These are phyloP conservation scores for Thermoascus crustaceus DNA, from an alignment of 2,329 filamentous ascomycete species.

Conservation along the genomic window DNA sequence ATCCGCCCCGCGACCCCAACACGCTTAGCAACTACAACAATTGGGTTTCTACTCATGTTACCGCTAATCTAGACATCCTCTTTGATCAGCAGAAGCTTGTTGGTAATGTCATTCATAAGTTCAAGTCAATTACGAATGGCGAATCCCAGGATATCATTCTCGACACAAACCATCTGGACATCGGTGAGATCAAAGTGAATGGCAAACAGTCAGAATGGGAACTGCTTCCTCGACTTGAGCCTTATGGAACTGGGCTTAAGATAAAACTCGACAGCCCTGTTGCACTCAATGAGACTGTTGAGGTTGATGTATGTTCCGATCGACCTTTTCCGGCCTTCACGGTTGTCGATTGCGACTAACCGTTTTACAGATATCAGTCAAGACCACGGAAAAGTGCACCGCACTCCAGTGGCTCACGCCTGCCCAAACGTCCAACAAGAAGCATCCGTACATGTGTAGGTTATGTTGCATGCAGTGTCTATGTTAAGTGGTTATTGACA, in stretches of 20 bases:
- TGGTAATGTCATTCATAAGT: constrained; percentile 66
- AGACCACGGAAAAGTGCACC: constrained; percentile 81
- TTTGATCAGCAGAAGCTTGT: constrained; percentile 70
- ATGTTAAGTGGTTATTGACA: constrained; percentile 2
- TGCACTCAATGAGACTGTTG: constrained; percentile 39
- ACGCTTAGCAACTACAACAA: constrained; percentile 87
- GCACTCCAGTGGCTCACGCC: constrained; percentile 93
- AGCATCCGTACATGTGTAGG: constrained; percentile 83
- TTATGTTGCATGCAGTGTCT: constrained; percentile 1
- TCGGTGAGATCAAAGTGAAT: constrained; percentile 64
- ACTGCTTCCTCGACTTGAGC: constrained; percentile 60
- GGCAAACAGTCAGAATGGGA: constrained; percentile 59
- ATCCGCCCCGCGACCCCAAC: constrained; percentile 65
- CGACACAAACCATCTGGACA: constrained; percentile 76
- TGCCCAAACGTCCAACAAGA: constrained; percentile 89
- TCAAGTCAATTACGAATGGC: constrained; percentile 68
- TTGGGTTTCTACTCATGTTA: constrained; percentile 77
- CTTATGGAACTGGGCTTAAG: constrained; percentile 50
- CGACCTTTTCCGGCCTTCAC: neutral
- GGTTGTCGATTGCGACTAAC: constrained; percentile 5
- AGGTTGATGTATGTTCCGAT: constrained; percentile 36
- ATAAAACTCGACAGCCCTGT: constrained; percentile 42
- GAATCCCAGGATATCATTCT: constrained; percentile 70
- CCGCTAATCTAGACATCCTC: constrained; percentile 71
- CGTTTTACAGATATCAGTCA: constrained; percentile 51